Conservation (phyloP, 306 rosid species). For the Glycyrrhiza uralensis region DNA sequence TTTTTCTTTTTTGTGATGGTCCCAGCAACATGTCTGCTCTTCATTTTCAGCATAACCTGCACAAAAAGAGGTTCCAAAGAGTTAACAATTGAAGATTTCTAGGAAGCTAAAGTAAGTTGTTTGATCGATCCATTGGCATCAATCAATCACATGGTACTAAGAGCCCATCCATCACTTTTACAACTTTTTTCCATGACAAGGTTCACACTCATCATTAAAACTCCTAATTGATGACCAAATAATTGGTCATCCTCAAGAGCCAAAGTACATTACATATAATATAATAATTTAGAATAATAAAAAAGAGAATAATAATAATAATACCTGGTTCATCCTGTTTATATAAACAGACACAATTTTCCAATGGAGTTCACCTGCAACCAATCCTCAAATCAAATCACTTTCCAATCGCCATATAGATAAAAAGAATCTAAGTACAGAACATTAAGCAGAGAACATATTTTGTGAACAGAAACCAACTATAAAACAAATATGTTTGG, state of each 20-base stretch:
- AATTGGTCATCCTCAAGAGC: constrained; percentile 24
- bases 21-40: constrained; percentile 99
- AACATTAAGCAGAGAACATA: neutral
- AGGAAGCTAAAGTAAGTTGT: constrained; percentile 28
- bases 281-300: neutral
- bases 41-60: constrained; percentile 99
- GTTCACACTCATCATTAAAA: constrained; percentile 47
- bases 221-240: constrained; percentile 54
- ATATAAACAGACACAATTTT: constrained; percentile 89
- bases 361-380: constrained; percentile 96
- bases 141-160: constrained; percentile 29
- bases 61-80: constrained; percentile 57
- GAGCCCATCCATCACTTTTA: constrained; percentile 34
- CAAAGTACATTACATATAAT: constrained; percentile 13
- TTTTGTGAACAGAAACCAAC: neutral
- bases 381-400: constrained; percentile 20
- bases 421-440: too few relatives aligned
- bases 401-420: neutral
- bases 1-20: constrained; percentile 99
- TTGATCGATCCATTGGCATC: constrained; percentile 35
- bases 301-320: neutral
- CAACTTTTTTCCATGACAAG: constrained; percentile 32
- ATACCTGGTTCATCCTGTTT: constrained; percentile 76
- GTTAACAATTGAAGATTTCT: constrained; percentile 38
- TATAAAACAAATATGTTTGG: too few relatives aligned